Percentiles rank a stretch among this genome's conserved stretches.
phyloP scores from a whole-genome alignment of 768 basidiomycete genomes.

The Phaffia tasmanica region DNA sequence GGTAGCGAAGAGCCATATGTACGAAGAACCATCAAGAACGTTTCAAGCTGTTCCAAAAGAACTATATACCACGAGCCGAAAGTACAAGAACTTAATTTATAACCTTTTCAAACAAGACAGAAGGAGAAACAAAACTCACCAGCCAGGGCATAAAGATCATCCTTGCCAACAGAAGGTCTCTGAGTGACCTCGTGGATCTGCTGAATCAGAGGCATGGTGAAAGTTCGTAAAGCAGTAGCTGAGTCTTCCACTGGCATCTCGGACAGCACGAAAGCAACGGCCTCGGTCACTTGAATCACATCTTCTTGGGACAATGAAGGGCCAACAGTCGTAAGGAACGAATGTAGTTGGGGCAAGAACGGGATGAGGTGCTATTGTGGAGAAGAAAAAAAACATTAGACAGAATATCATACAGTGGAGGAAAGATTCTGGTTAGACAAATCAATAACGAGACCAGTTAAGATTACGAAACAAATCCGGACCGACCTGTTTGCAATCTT shows the following conservation, averaged over 20 bases:
- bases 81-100: not conserved
- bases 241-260: slow-evolving; percentile 77
- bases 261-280: slow-evolving; percentile 87
- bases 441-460: slow-evolving; percentile 4
- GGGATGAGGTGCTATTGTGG: slow-evolving; percentile 65
- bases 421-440: not conserved
- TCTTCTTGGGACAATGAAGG: slow-evolving; percentile 73
- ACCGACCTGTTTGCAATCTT: slow-evolving; percentile 79
- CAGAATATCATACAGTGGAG: not conserved
- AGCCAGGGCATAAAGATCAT: slow-evolving; percentile 56
- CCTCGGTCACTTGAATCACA: slow-evolving; percentile 82
- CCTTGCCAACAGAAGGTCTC: slow-evolving; percentile 50
- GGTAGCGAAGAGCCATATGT: slow-evolving; percentile 77
- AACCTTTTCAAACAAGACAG: slow-evolving; percentile 2
- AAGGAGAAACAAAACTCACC: slow-evolving; percentile 45
- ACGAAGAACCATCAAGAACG: slow-evolving; percentile 74
- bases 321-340: slow-evolving; percentile 71
- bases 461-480: not conserved
- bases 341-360: slow-evolving; percentile 80
- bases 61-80: slow-evolving; percentile 42
- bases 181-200: slow-evolving; percentile 56
- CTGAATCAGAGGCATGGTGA: slow-evolving; percentile 71
- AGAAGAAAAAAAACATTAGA: not conserved
- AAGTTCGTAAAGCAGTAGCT: slow-evolving; percentile 72
- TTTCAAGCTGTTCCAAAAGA: slow-evolving; percentile 79